These are phyloP conservation scores for Panellus pusillus DNA, from an alignment of 768 basidiomycete species.

Conservation along the genomic window DNA sequence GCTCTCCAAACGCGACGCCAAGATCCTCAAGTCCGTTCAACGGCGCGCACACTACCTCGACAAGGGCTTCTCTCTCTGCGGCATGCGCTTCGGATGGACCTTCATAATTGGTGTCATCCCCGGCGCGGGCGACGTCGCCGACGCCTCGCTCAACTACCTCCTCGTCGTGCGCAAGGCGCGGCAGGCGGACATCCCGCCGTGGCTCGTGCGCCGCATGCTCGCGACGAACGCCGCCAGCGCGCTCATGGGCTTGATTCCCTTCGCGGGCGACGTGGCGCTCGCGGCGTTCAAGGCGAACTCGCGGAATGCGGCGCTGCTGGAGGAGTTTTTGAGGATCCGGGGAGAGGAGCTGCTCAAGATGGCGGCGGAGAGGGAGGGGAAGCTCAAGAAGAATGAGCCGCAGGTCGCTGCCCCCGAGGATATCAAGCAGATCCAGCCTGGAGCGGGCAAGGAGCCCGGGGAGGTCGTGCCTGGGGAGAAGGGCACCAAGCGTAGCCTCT, in stretches of 20 bases:
- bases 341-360: constrained; percentile 70
- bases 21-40: constrained; percentile 73
- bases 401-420: constrained; percentile 29
- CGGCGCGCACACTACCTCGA: constrained; percentile 83
- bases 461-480: constrained; percentile 31
- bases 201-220: constrained; percentile 74
- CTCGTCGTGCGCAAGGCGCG: constrained; percentile 77
- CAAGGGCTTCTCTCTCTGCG: constrained; percentile 79
- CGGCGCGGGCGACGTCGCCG: constrained; percentile 64
- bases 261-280: constrained; percentile 73
- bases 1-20: constrained; percentile 71
- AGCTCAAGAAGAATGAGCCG: constrained; percentile 19
- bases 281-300: constrained; percentile 87
- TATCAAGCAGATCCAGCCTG: constrained; percentile 51
- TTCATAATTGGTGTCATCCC: constrained; percentile 80
- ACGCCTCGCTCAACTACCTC: constrained; percentile 65
- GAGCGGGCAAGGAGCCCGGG: constrained; percentile 45
- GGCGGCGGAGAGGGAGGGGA: constrained; percentile 35
- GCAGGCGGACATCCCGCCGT: constrained; percentile 64
- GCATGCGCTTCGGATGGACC: constrained; percentile 85
- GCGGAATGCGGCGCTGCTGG: constrained; percentile 82
- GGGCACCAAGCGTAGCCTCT: constrained; percentile 12
- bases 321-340: constrained; percentile 78
- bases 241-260: constrained; percentile 63
- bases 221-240: constrained; percentile 73